Conservation (phyloP, 306 rosid genomes). For the Vicia faba region DNA sequence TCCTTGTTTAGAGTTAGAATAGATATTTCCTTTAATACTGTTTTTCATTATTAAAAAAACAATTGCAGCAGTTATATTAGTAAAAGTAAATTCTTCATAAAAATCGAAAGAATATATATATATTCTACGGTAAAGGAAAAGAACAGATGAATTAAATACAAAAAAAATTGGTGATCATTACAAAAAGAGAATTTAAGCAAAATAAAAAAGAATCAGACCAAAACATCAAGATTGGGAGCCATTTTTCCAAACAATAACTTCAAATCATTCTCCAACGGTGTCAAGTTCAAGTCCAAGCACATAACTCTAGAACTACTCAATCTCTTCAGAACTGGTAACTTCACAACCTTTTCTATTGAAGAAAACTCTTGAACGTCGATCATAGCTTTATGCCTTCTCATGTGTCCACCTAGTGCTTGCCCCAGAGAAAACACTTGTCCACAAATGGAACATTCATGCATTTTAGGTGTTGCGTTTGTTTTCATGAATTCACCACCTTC, state of each 20-base stretch:
- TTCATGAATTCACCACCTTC: not conserved
- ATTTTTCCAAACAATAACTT: conserved; percentile 61
- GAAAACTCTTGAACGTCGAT: conserved; percentile 23
- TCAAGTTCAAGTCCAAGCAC: conserved; percentile 74
- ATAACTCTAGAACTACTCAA: not conserved
- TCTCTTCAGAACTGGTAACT: not conserved
- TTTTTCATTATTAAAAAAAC: too few species aligned
- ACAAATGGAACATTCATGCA: conserved; percentile 67
- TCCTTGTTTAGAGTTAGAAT: too few species aligned
- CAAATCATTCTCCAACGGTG: conserved; percentile 82
- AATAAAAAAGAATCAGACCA: conserved; percentile 40
- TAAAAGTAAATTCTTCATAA: not conserved
- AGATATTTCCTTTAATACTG: too few species aligned
- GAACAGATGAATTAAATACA: not conserved
- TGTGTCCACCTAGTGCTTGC: conserved; percentile 90
- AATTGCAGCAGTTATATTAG: not conserved
- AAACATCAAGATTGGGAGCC: conserved; percentile 52
- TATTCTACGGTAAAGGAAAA: not conserved
- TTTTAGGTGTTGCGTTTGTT: conserved; percentile 33
- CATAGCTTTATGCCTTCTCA: conserved; percentile 64
- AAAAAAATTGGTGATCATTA: not conserved
- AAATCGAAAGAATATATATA: conserved; percentile 2
- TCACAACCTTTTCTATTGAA: not conserved
- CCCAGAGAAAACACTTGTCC: conserved; percentile 67
- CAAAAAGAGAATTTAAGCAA: not conserved